Percentiles rank a stretch among this genome's conserved stretches.
Conservation (phyloP, 768 basidiomycete species). For the Collybia mongolica region DNA sequence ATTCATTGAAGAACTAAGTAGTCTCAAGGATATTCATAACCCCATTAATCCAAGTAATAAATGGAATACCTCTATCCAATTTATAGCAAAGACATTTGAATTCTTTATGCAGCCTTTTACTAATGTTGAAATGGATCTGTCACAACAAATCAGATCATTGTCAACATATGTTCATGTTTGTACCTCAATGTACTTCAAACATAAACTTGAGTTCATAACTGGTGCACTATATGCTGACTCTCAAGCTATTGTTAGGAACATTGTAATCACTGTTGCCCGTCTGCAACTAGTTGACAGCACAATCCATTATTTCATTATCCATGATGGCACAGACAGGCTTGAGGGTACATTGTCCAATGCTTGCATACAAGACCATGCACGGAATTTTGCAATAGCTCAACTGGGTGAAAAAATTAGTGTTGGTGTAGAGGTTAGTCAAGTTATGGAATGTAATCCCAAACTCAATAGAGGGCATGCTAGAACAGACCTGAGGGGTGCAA, state of each 20-base stretch:
- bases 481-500: neutral
- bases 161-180: neutral
- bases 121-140: neutral
- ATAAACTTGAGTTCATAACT: slow-evolving; percentile 14
- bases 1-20: slow-evolving; percentile 11
- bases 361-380: slow-evolving; percentile 19
- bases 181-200: slow-evolving; percentile 11
- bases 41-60: neutral
- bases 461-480: slow-evolving; percentile 20
- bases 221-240: slow-evolving; percentile 22
- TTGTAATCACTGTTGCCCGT: slow-evolving; percentile 20
- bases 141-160: neutral
- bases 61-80: neutral
- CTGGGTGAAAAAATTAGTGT: slow-evolving; percentile 18
- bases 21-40: neutral
- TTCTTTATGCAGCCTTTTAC: neutral
- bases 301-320: slow-evolving; percentile 14
- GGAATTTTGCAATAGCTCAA: slow-evolving; percentile 21
- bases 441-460: slow-evolving; percentile 17
- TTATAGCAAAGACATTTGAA: neutral
- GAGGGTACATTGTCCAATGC: slow-evolving; percentile 20
- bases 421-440: slow-evolving; percentile 13
- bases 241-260: slow-evolving; percentile 24
- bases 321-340: slow-evolving; percentile 24
- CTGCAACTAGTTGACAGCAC: slow-evolving; percentile 15